Evolutionary conservation across 2,329 filamentous ascomycete genomes (phyloP), one percentile per base, ranked within the genome.

Genomic region (Ophiostoma tasmaniense): DNA sequence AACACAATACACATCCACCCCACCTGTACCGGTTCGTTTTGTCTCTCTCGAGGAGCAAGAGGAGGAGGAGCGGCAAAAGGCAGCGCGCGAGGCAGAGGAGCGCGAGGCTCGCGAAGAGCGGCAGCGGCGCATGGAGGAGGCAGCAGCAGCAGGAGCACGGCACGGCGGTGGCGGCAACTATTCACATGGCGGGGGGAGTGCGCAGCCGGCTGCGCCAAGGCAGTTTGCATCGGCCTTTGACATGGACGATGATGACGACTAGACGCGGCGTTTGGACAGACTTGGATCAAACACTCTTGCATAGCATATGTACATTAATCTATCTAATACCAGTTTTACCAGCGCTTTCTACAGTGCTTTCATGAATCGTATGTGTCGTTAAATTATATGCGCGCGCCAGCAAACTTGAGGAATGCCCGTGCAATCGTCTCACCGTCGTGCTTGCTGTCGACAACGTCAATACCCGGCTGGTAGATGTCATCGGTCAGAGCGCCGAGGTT

Each of bases 371-470:
- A 62, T 62, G 30, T 37, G 8, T 37, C 8, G 17, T 33, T 25
- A 17, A 20, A 20, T n/a, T n/a, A 64, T 37, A 64, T 37, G 10
- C 17, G n/a, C 10, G 64, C 64, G 1, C 64, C 79, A 74, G 96
- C 77, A 73, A 98, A 97, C 62, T 84, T 85, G 75, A 97, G 76
- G 76, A 97, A 96, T 0, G 87, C 89, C 72, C 84, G 82, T 0
- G 87, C 89, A 68, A 97, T 87, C 2, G 82, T 79, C n/a, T 95
- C 81, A 1, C 94, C 93, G 76, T 97, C 93, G 72, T 97, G 92
- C 68, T 85, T 81, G 42, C 87, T 82, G 10, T 80, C 80, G 1
- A 89, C 89, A 71, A 91, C 85, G 8, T 79, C 80, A 76, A 93
- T 85, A 33, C 86, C 91, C 73, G 91, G 89, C 69, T 86, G 79